Evolutionary conservation across 805 yeast genomes (phyloP), one percentile per base, ranked within the genome.

Genomic region (Yamadazyma insecticola): DNA sequence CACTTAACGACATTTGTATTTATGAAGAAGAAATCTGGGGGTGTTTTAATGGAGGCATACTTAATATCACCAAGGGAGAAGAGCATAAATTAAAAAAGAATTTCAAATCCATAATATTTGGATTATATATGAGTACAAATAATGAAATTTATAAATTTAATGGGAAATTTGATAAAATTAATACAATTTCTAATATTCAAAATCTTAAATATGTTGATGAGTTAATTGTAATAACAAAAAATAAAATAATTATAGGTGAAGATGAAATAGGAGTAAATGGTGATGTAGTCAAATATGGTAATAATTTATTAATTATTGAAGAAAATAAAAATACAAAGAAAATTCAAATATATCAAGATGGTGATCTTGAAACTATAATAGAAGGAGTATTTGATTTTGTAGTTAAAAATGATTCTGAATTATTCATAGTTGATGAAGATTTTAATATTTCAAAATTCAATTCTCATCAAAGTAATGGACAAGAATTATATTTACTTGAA

Each of bases 21-120:
- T 26, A 10, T 21, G 29, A 37, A 4, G 37, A 27, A 15, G 28
- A 35, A 3, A 16, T 40, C 16, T 40, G 30, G 27, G 44, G 41
- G n/a, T 36, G 40, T 24, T 35, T 28, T 25, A 27, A 34, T 21
- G 36, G 38, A 6, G 44, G 44, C 8, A 24, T 40, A 6, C 12
- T 37, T n/a, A 31, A 40, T 22, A 13, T 40, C 26, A 30, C 29
- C 22, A 7, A 24, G 3, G 29, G 26, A 4, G 4, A n/a, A n/a
- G n/a, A n/a, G n/a, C n/a, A n/a, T n/a, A n/a, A n/a, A n/a, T n/a
- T 24, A 6, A 24, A 33, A 10, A 25, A 29, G 26, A 14, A 20
- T 9, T 22, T 22, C 20, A 16, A 20, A 18, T 25, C 19, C 8
- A 24, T 33, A n/a, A n/a, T n/a, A n/a, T n/a, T n/a, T n/a, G n/a